Conservation (phyloP, 2,329 filamentous ascomycete species). For the Exophiala oligosperma region DNA sequence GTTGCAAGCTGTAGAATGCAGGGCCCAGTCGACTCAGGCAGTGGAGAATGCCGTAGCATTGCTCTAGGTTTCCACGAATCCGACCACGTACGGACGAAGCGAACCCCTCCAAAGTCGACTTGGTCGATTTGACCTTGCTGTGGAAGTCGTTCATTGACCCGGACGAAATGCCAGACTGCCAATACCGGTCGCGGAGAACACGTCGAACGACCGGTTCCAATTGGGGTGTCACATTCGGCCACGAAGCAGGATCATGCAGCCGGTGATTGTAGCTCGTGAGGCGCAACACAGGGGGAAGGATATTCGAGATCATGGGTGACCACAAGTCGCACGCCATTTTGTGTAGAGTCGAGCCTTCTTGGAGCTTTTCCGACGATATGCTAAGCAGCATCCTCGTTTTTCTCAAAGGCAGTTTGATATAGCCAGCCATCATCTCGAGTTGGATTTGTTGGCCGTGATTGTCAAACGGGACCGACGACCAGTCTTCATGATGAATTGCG, state of each 20-base stretch:
- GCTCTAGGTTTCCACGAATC: slow-evolving; percentile 85
- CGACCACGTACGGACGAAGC: slow-evolving; percentile 90
- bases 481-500: slow-evolving; percentile 76
- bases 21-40: slow-evolving; percentile 85
- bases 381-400: slow-evolving; percentile 90
- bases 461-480: slow-evolving; percentile 76
- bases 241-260: slow-evolving; percentile 83
- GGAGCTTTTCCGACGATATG: slow-evolving; percentile 86
- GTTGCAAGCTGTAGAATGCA: slow-evolving; percentile 86
- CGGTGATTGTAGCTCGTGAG: slow-evolving; percentile 87
- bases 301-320: slow-evolving; percentile 76
- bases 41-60: slow-evolving; percentile 90
- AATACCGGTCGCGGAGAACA: slow-evolving; percentile 91
- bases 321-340: slow-evolving; percentile 78
- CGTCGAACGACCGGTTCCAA: slow-evolving; percentile 75
- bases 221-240: slow-evolving; percentile 72
- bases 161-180: slow-evolving; percentile 95
- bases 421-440: slow-evolving; percentile 69
- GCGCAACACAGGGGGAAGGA: slow-evolving; percentile 83
- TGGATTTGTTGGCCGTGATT: slow-evolving; percentile 77
- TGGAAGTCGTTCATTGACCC: slow-evolving; percentile 98
- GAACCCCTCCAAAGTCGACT: slow-evolving; percentile 85
- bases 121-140: slow-evolving; percentile 83
- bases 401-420: slow-evolving; percentile 71
- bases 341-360: slow-evolving; percentile 70